Base-by-base conservation (phyloP, 495 filamentous ascomycete genomes). In the Saxophila tyrrhenica region DNA sequence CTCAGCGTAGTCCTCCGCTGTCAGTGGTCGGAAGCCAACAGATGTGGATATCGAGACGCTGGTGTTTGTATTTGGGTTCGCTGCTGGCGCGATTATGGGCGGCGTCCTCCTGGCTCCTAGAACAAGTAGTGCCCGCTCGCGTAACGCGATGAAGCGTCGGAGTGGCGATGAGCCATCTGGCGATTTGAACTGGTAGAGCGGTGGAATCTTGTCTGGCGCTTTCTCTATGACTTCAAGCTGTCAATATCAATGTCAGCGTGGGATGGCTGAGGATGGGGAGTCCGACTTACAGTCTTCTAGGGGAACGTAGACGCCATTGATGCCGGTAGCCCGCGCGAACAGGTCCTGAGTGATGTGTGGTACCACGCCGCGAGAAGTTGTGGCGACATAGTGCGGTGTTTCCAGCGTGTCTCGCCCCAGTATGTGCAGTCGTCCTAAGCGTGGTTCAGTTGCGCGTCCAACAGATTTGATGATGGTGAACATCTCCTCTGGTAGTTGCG, bases 281-380 rank as follows among this genome's bases (percentile, higher is more conserved):
- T 24, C 39, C 7, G 23, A 77, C 84, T 72, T 72, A 96, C 92
- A 98, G 68, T 98, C 94, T 76, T 98, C 92, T 13, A 97, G 68
- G 13, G 85, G 87, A 53, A 89, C 72, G 67, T 91, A 94, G 22
- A 88, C 72, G 46, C 85, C 86, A 19, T 68, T 70, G 41, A 89
- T 73, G 5, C 77, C 62, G 7, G 82, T 80, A 58, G 85, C 76
- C 35, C 81, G 78, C 23, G 69, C 67, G 57, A 91, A 70, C 59
- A 85, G 83, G 73, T 98, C 92, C 51, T 88, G 91, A 16, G 89
- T 81, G 50, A 98, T 69, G 70, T 98, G 92, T 21, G 92, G 87
- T 25, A 96, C 71, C 1, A 74, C 77, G 11, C 92, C 92, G 55
- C 92, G 78, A 39, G 94, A 95, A 1, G 85, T 85, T 58, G 82